These are phyloP conservation scores for Ilyonectria destructans DNA, from an alignment of 2,329 filamentous ascomycete species.

Conservation along the genomic window DNA sequence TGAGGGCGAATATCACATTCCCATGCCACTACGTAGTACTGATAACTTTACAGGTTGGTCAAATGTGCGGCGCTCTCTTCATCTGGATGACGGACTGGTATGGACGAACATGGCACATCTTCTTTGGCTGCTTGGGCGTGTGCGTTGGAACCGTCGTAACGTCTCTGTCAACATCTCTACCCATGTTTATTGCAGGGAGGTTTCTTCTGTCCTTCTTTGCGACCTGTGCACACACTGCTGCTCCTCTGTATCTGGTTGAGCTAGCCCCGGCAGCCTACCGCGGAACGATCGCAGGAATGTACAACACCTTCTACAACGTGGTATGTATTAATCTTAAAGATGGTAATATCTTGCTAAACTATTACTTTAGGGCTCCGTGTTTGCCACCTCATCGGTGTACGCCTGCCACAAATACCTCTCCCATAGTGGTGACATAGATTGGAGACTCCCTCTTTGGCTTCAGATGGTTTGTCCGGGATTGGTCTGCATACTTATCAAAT, in stretches of 20 bases:
- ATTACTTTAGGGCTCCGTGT: constrained; percentile 44
- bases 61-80: constrained; percentile 61
- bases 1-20: background rate
- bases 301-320: constrained; percentile 61
- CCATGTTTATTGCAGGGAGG: constrained; percentile 67
- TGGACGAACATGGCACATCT: constrained; percentile 61
- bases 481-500: constrained; percentile 53
- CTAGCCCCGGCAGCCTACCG: constrained; percentile 73
- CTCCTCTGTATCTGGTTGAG: constrained; percentile 74
- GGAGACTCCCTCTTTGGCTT: constrained; percentile 38
- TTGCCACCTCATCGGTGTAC: constrained; percentile 36
- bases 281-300: constrained; percentile 70
- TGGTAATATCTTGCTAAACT: background rate
- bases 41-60: constrained; percentile 52
- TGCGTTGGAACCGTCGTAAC: constrained; percentile 67
- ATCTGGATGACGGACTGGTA: constrained; percentile 62
- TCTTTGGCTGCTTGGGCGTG: constrained; percentile 65
- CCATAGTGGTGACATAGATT: constrained; percentile 35
- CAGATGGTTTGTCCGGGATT: constrained; percentile 39
- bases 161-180: constrained; percentile 60
- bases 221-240: constrained; percentile 69
- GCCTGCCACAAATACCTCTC: constrained; percentile 29
- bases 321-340: constrained; percentile 1
- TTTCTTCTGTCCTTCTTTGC: constrained; percentile 70
- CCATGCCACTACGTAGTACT: background rate